Evolutionary conservation across 2,329 filamentous ascomycete species (phyloP).

Genomic region (Emmonsiellopsis sp.): DNA sequence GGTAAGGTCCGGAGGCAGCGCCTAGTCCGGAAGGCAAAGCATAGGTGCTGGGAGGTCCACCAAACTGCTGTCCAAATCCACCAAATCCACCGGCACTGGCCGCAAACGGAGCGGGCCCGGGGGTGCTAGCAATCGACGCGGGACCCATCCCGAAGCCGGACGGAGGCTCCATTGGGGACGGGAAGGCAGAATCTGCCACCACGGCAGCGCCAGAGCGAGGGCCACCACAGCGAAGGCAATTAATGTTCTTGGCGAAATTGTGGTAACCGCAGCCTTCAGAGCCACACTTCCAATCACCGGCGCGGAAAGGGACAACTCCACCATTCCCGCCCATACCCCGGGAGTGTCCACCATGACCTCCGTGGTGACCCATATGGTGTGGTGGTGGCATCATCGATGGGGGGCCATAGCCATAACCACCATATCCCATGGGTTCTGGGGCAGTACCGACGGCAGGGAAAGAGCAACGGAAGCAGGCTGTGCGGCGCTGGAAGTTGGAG

Average conservation of each 20-base stretch:
- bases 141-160: constrained; percentile 76
- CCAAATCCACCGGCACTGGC: constrained; percentile 61
- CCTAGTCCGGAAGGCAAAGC: constrained; percentile 78
- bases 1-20: constrained; percentile 69
- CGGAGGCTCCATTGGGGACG: constrained; percentile 78
- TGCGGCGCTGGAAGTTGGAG: constrained; percentile 97
- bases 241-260: constrained; percentile 99
- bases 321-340: constrained; percentile 62
- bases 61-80: constrained; percentile 69
- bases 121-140: constrained; percentile 75
- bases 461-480: constrained; percentile 96
- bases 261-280: constrained; percentile 96
- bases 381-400: constrained; percentile 73
- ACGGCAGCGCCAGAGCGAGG: constrained; percentile 89
- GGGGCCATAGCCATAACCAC: constrained; percentile 50
- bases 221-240: constrained; percentile 90
- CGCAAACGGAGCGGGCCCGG: constrained; percentile 61
- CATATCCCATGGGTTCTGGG: constrained; percentile 65
- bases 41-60: constrained; percentile 76
- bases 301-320: constrained; percentile 89
- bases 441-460: constrained; percentile 88
- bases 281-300: constrained; percentile 97
- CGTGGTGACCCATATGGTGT: constrained; percentile 61
- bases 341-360: constrained; percentile 49
- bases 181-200: constrained; percentile 86